These are phyloP conservation scores for Aureobasidium sp. DNA, from an alignment of 2,329 filamentous ascomycete genomes.

Conservation along the genomic window DNA sequence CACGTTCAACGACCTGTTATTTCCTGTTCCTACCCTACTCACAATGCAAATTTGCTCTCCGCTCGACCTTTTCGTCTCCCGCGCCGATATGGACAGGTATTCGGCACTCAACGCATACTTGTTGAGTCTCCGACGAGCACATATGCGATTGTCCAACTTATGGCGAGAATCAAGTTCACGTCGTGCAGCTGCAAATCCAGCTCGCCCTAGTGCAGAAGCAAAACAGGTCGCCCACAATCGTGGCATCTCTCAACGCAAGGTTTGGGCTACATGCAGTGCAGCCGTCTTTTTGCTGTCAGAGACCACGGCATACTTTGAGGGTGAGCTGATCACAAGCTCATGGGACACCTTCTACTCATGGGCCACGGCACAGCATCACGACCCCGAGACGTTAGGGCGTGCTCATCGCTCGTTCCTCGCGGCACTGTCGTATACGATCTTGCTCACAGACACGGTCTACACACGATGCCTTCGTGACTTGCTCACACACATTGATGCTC, in stretches of 20 bases:
- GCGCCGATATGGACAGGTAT: constrained; percentile 70
- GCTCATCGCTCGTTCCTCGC: constrained; percentile 73
- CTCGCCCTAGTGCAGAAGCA: constrained; percentile 30
- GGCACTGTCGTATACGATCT: constrained; percentile 58
- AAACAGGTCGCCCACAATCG: constrained; percentile 59
- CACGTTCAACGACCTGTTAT: constrained; percentile 68
- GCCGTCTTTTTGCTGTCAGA: constrained; percentile 86
- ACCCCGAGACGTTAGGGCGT: constrained; percentile 75
- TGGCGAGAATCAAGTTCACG: constrained; percentile 81
- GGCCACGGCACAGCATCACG: constrained; percentile 49
- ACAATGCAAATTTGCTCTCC: constrained; percentile 68
- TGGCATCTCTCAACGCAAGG: constrained; percentile 62
- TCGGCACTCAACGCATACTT: constrained; percentile 83
- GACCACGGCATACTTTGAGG: constrained; percentile 80
- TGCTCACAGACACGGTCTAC: constrained; percentile 58
- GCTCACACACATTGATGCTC: constrained; percentile 69
- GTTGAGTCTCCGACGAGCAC: constrained; percentile 74
- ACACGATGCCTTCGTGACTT: constrained; percentile 60
- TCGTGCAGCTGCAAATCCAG: constrained; percentile 33
- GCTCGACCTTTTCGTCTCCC: constrained; percentile 77
- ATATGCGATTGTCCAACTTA: constrained; percentile 73
- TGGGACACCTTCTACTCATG: constrained; percentile 75
- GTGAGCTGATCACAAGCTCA: constrained; percentile 73
- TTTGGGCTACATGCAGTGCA: constrained; percentile 86
- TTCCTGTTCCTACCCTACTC: constrained; percentile 67